Evolutionary conservation across 78 protist genomes (phyloP), one percentile per base, ranked within the genome.

Genomic region (slime mould (Dictyostelium discoideum)): DNA sequence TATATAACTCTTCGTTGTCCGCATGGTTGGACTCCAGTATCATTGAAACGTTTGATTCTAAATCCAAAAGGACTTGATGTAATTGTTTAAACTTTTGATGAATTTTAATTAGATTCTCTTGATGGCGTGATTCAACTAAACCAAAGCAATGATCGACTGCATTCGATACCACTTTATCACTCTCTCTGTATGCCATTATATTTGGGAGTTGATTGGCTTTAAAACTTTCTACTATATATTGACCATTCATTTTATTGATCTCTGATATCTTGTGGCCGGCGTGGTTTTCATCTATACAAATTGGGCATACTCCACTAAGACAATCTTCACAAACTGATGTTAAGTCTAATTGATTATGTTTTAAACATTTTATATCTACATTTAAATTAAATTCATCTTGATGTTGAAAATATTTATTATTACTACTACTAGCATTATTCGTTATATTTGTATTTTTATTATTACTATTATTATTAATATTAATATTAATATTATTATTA

Each of bases 291-390:
- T 26, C 42, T 39, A 74, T 74, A 37, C 81, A 74, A 32, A 74
- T 39, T 74, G 42, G 37, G 11, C 81, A 74, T 13, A 74, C 81
- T 13, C 81, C 81, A 37, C 22, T 3, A 4, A 11, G 14, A 74
- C 81, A 74, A 32, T 74, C 46, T 16, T 37, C 46, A 37, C 81
- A 74, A 16, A 74, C 46, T 74, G 81, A 74, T 74, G 42, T 74
- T 18, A 74, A 13, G 37, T 74, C 81, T 18, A 37, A 74, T 14
- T 74, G 40, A 37, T 13, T 37, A 32, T 74, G 81, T 29, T 74
- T 29, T 74, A 74, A 74, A 74, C 81, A 74, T 37, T 74, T 74
- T 16, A 74, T 74, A 37, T 74, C 81, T 32, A 74, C 40, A 74
- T 74, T 74, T 74, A 74, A 37, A 74, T 74, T 74, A 32, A 37